Conservation (phyloP, 2,329 filamentous ascomycete genomes). For the Aphanocladium album region DNA sequence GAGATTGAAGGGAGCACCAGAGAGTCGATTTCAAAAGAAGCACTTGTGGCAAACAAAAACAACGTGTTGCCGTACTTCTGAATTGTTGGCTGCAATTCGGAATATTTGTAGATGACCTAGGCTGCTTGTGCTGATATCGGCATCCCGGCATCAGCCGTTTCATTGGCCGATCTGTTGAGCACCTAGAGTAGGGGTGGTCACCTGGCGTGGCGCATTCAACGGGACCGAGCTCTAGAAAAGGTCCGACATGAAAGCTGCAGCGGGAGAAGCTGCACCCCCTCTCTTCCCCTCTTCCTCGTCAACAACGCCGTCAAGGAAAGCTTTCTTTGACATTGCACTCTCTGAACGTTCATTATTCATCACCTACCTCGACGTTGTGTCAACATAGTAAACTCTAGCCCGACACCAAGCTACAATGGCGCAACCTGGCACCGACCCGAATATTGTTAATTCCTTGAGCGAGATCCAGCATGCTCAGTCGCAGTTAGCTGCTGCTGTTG, state of each 20-base stretch:
- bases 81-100: not conserved
- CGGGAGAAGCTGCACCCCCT: not conserved
- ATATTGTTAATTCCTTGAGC: constrained; percentile 24
- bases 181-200: constrained; percentile 4
- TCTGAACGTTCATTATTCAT: not conserved
- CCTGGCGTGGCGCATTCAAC: constrained; percentile 3
- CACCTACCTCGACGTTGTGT: not conserved
- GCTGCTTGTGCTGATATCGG: not conserved
- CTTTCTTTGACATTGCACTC: not conserved
- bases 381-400: not conserved
- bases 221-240: not conserved
- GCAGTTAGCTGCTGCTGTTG: constrained; percentile 35
- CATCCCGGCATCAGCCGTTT: not conserved
- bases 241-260: not conserved
- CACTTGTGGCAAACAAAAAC: not conserved
- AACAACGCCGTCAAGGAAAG: not conserved
- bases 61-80: not conserved
- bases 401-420: constrained; percentile 8
- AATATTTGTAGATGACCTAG: not conserved
- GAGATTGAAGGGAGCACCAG: not conserved
- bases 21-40: not conserved
- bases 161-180: constrained; percentile 7
- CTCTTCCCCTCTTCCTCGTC: constrained; percentile 5
- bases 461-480: constrained; percentile 39
- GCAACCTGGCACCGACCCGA: not conserved